These are phyloP conservation scores for Colletotrichum lini DNA, from an alignment of 2,329 filamentous ascomycete species.

Conservation along the genomic window DNA sequence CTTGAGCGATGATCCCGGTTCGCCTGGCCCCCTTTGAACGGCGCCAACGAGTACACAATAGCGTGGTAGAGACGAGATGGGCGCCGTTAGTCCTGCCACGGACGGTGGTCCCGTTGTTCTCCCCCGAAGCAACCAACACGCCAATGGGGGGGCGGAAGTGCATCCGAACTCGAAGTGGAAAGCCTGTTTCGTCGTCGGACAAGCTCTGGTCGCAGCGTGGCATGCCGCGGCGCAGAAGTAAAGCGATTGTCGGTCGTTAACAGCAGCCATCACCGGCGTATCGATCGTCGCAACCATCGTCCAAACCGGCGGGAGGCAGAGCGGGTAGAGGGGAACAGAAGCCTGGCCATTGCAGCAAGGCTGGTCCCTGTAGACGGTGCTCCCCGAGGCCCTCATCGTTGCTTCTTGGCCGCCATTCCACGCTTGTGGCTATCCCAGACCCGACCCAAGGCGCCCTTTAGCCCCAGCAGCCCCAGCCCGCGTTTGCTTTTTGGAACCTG, in stretches of 20 bases:
- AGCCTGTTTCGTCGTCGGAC: conserved; percentile 40
- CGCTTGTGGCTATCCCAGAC: conserved; percentile 33
- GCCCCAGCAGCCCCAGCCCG: conserved; percentile 18
- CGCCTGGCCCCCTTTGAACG: conserved; percentile 11
- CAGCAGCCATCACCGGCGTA: conserved; percentile 28
- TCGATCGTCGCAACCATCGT: conserved; percentile 10
- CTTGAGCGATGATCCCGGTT: conserved; percentile 41
- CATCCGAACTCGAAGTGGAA: conserved; percentile 24
- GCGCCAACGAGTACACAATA: background rate
- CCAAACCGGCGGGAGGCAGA: conserved; percentile 8
- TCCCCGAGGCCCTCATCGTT: conserved; percentile 27
- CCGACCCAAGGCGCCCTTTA: conserved; percentile 28
- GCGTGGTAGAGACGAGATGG: conserved; percentile 33
- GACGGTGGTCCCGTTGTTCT: conserved; percentile 25
- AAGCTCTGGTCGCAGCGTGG: conserved; percentile 6
- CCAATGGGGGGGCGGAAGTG: conserved; percentile 27
- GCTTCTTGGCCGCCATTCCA: conserved; percentile 36
- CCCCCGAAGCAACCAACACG: conserved; percentile 10
- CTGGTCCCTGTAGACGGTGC: conserved; percentile 33
- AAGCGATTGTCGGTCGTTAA: conserved; percentile 20
- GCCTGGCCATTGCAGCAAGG: conserved; percentile 32
- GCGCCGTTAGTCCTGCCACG: conserved; percentile 27
- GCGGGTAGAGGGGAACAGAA: background rate
- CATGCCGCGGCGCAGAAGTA: background rate
- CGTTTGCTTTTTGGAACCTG: conserved; percentile 36